Base-by-base conservation (phyloP, 805 yeast genomes). In the Saccharomycopsis schoenii region DNA sequence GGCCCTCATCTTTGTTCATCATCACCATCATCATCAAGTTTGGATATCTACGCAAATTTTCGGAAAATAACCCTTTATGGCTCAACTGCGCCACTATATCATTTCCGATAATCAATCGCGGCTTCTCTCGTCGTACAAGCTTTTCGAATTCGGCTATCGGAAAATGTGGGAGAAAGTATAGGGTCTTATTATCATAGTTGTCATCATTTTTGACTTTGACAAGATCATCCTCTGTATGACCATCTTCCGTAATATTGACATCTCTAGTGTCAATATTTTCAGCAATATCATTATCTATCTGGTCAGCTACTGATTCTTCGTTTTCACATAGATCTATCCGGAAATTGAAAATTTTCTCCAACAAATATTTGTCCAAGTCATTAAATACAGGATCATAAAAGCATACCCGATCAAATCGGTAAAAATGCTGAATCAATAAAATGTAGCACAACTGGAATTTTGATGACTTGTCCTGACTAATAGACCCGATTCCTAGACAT, bases 361-460 rank as follows among this genome's bases (percentile, higher is more conserved):
- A 60, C 1, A 74, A 55, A 6, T 56, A 42, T 6, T 52, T 50
- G 59, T 77, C 81, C 4, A 60, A 58, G 0, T 65, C 66, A 17
- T 65, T 66, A 58, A 77, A 76, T 0, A 72, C 71, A 0, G 81
- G 81, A 61, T 77, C 81, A 59, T 69, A 76, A 2, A 75, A 34
- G 1, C 75, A 67, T 1, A 76, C 68, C 8, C 60, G 24, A 0
- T 62, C 40, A 19, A 55, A 39, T 5, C 17, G 21, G 37, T 55
- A 41, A 11, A 29, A 25, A 5, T 51, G 54, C n/a, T 43, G 34
- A 14, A 60, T 15, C 11, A 15, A n/a, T 11, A 55, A 29, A 11
- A 60, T 19, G n/a, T 51, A 57, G 3, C 51, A 57, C 34, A 60
- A 29, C 25, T 60, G 62, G 34, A 52, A 47, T 21, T 57, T 57